Conservation (phyloP, 2,329 filamentous ascomycete genomes). For the Magnaporthiopsis rhizophila region DNA sequence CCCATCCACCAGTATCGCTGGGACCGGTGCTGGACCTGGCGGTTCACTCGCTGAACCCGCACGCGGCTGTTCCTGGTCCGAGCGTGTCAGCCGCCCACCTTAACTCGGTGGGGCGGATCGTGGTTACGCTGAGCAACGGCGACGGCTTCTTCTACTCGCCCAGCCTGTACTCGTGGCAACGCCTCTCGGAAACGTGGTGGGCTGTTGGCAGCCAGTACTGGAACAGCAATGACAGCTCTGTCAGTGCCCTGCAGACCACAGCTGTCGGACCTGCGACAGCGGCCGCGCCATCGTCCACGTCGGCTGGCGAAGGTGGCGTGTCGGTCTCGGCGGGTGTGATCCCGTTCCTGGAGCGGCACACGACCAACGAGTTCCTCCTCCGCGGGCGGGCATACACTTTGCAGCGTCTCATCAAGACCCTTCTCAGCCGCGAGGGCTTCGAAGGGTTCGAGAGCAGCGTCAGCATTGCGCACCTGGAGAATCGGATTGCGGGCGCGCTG, state of each 20-base stretch:
- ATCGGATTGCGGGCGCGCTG: conserved; percentile 81
- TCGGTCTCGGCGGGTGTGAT: conserved; percentile 85
- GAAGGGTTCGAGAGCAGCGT: conserved; percentile 87
- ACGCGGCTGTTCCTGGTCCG: conserved; percentile 67
- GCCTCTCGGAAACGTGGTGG: conserved; percentile 97
- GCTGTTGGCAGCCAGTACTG: conserved; percentile 96
- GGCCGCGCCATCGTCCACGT: conserved; percentile 27
- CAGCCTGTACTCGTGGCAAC: conserved; percentile 84
- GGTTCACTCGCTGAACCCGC: conserved; percentile 66
- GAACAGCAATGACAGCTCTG: conserved; percentile 92
- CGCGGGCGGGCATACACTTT: conserved; percentile 88
- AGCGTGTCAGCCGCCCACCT: conserved; percentile 86
- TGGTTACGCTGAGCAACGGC: conserved; percentile 89
- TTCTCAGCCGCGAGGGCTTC: conserved; percentile 83
- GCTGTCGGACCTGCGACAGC: conserved; percentile 49
- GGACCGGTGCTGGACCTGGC: conserved; percentile 85
- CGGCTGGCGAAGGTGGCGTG: conserved; percentile 35
- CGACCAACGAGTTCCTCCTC: conserved; percentile 83
- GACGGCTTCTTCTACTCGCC: conserved; percentile 89
- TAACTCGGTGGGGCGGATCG: conserved; percentile 76
- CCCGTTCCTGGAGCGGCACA: conserved; percentile 86
- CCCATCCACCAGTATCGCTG: conserved; percentile 83
- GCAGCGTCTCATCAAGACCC: conserved; percentile 81
- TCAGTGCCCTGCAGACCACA: conserved; percentile 69
- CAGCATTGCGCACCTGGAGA: conserved; percentile 91